phyloP scores from a whole-genome alignment of 345 rosid species.

The Bruguiera gymnorhiza region DNA sequence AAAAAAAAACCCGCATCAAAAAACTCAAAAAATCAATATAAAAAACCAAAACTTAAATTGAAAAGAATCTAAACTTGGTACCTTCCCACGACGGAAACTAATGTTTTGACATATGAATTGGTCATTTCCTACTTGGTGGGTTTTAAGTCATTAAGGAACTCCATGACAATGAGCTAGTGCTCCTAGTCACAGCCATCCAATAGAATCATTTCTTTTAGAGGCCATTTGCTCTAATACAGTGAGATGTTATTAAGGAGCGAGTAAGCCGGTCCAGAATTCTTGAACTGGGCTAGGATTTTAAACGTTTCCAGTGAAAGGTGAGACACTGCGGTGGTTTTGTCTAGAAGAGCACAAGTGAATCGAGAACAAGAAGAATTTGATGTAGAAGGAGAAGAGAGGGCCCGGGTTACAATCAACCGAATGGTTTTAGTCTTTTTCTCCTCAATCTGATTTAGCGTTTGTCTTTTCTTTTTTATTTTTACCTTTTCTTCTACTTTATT shows the following conservation, averaged over 20 bases:
- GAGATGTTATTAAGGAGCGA: constrained; percentile 87
- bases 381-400: constrained; percentile 37
- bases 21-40: background rate
- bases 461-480: too few species aligned
- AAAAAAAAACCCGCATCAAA: background rate
- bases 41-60: background rate
- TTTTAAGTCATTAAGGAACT: constrained; percentile 68
- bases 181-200: constrained; percentile 93
- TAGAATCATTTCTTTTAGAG: constrained; percentile 83
- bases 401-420: constrained; percentile 2
- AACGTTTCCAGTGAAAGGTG: constrained; percentile 26
- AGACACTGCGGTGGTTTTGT: constrained; percentile 20
- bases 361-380: constrained; percentile 45
- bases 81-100: constrained; percentile 80
- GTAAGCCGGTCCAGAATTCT: constrained; percentile 69
- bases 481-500: too few species aligned
- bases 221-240: constrained; percentile 89
- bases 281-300: constrained; percentile 43
- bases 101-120: constrained; percentile 72
- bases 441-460: too few species aligned
- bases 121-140: constrained; percentile 85
- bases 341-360: constrained; percentile 38
- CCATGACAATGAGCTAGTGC: constrained; percentile 96
- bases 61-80: background rate
- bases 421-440: too few species aligned